Percentiles rank a stretch among this genome's conserved stretches.
phyloP scores from a whole-genome alignment of 768 basidiomycete species.

The Obba rivulosa region DNA sequence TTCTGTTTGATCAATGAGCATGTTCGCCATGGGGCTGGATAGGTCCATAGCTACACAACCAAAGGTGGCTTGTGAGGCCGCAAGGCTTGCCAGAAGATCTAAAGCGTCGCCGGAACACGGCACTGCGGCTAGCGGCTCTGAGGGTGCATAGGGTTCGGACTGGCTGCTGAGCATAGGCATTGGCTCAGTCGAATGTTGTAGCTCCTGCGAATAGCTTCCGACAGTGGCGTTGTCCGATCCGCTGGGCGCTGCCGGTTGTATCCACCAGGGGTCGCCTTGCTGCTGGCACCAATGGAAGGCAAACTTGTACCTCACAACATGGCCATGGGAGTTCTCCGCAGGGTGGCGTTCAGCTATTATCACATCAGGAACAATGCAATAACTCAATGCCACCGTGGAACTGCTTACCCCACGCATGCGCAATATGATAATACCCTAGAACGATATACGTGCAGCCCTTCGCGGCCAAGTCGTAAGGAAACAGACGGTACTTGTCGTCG shows the following conservation, averaged over 20 bases:
- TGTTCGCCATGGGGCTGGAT: too few species aligned
- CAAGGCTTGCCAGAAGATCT: background rate
- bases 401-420: conserved; percentile 61
- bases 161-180: too few species aligned
- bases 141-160: too few species aligned
- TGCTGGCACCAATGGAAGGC: conserved; percentile 79
- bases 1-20: background rate
- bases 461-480: conserved; percentile 62
- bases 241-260: conserved; percentile 1
- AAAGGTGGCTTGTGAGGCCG: background rate
- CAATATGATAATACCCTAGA: conserved; percentile 69
- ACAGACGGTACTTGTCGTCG: conserved; percentile 67
- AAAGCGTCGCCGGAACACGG: too few species aligned
- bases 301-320: conserved; percentile 77
- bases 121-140: too few species aligned
- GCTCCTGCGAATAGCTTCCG: too few species aligned
- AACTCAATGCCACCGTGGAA: conserved; percentile 6
- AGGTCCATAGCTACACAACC: too few species aligned
- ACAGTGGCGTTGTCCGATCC: too few species aligned
- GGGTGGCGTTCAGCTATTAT: conserved; percentile 60
- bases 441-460: conserved; percentile 48
- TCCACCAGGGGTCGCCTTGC: conserved; percentile 58
- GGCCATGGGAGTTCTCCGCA: conserved; percentile 37
- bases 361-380: background rate
- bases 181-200: too few species aligned